A percentile compares a stretch with the other conserved stretches of the same genome.
Conservation (phyloP, 2,329 filamentous ascomycete genomes). For the Volutella citrinella region DNA sequence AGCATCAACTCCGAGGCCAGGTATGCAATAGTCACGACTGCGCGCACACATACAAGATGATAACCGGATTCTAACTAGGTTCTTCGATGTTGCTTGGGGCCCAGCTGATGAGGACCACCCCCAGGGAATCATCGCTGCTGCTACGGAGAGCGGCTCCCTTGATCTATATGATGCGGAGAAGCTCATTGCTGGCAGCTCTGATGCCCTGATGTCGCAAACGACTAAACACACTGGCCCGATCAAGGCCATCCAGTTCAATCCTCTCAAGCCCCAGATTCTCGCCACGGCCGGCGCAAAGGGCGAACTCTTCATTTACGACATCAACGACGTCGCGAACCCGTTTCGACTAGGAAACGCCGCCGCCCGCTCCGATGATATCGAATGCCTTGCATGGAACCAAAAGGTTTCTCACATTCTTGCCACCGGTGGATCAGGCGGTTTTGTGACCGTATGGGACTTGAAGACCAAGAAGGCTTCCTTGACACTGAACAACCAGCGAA, state of each 20-base stretch:
- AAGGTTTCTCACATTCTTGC: constrained; percentile 96
- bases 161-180: constrained; percentile 88
- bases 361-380: constrained; percentile 89
- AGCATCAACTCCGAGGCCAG: constrained; percentile 87
- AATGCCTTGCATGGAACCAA: constrained; percentile 97
- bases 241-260: constrained; percentile 96
- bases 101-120: constrained; percentile 74
- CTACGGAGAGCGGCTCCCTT: constrained; percentile 88
- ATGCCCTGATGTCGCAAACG: constrained; percentile 82
- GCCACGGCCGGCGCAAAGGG: constrained; percentile 93
- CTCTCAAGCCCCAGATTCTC: constrained; percentile 82
- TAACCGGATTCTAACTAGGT: constrained; percentile 51
- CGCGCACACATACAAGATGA: constrained; percentile 6
- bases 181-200: constrained; percentile 55
- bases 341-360: constrained; percentile 86
- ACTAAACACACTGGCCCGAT: constrained; percentile 89
- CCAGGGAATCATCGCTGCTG: constrained; percentile 88
- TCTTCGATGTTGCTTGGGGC: constrained; percentile 96
- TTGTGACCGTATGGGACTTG: constrained; percentile 97
- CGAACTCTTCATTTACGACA: constrained; percentile 92
- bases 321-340: constrained; percentile 84
- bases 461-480: constrained; percentile 97
- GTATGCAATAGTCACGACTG: constrained; percentile 44
- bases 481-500: constrained; percentile 92
- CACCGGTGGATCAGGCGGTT: constrained; percentile 87